Evolutionary conservation across 2,329 filamentous ascomycete species (phyloP), one percentile per base, ranked within the genome.

Genomic region (Pseudovirgaria hyperparasitica): DNA sequence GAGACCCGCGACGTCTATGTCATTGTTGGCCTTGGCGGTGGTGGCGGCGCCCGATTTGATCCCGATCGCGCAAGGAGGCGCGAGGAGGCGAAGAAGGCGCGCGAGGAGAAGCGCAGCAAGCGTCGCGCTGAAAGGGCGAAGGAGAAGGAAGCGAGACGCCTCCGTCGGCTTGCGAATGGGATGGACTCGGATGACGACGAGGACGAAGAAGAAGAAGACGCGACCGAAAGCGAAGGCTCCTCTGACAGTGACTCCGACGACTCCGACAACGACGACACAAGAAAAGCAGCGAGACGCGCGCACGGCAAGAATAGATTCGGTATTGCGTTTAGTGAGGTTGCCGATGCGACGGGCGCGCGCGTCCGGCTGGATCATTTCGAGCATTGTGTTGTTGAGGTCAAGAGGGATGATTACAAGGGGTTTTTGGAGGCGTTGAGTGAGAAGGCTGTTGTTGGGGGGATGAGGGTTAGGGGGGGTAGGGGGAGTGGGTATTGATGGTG

Each of bases 291-390:
- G n/a, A 68, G 69, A 25, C 70, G 70, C 34, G 76, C 78, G 1
- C 79, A 81, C 28, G 79, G 86, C 2, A 60, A 82, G 27, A 98
- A 96, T 55, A 73, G 80, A 26, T 98, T 98, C 46, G 90, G 90
- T 6, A 85, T 78, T 43, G 87, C 90, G 3, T 98, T 98, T 53
- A 85, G 94, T 50, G 85, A 93, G 46, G 90, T 96, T 1, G 81
- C 93, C 2, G 72, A 78, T 27, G 84, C 94, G 62, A 96, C 87
- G 10, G 90, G 77, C 32, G 82, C 87, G 1, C 62, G 86, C 10
- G 85, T 96, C 12, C 66, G 85, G 33, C 92, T 94, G 48, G 90
- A 98, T 55, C 92, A 82, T 52, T 98, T 98, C 46, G 90, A 98
- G 56, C 82, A 93, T 52, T 92, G 84, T 45, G 90, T 96, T 6